A percentile compares a stretch with the other conserved stretches of the same genome.
Conservation (phyloP, 257 asterid genomes). For the Nemophila menziesii region DNA sequence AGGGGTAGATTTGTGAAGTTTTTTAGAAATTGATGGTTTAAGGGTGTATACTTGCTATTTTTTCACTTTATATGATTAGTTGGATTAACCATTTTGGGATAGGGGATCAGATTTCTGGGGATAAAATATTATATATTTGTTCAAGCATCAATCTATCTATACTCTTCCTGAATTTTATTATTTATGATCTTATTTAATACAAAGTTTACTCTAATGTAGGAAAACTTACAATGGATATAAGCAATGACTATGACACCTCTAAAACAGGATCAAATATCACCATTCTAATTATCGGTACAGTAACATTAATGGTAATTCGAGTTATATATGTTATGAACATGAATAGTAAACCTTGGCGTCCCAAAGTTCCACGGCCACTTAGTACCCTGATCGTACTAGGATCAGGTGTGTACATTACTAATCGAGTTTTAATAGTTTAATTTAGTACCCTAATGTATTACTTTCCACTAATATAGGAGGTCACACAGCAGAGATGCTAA, state of each 20-base stretch:
- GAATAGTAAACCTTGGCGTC: constrained; percentile 27
- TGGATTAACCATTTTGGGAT: too few relatives aligned
- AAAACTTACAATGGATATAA: constrained; percentile 20
- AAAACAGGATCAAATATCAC: constrained; percentile 13
- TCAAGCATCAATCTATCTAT: too few relatives aligned
- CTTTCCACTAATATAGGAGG: constrained; percentile 42
- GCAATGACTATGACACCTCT: constrained; percentile 9
- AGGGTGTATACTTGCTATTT: too few relatives aligned
- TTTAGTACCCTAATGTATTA: neutral
- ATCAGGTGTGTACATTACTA: constrained; percentile 36
- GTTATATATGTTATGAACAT: constrained; percentile 32
- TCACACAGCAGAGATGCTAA: constrained; percentile 93
- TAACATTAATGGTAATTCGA: constrained; percentile 31
- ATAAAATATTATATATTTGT: too few relatives aligned
- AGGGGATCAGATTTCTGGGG: too few relatives aligned
- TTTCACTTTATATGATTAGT: too few relatives aligned
- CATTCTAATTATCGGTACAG: constrained; percentile 24
- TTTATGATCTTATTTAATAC: too few relatives aligned
- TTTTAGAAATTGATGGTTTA: too few relatives aligned
- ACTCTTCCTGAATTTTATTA: too few relatives aligned
- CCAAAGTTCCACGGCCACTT: constrained; percentile 28
- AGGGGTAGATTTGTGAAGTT: too few relatives aligned
- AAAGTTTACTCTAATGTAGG: constrained; percentile 2
- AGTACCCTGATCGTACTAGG: constrained; percentile 64
- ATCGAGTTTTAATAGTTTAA: neutral